Conservation (phyloP, 2,329 filamentous ascomycete species). For the Fusarium buxicola region DNA sequence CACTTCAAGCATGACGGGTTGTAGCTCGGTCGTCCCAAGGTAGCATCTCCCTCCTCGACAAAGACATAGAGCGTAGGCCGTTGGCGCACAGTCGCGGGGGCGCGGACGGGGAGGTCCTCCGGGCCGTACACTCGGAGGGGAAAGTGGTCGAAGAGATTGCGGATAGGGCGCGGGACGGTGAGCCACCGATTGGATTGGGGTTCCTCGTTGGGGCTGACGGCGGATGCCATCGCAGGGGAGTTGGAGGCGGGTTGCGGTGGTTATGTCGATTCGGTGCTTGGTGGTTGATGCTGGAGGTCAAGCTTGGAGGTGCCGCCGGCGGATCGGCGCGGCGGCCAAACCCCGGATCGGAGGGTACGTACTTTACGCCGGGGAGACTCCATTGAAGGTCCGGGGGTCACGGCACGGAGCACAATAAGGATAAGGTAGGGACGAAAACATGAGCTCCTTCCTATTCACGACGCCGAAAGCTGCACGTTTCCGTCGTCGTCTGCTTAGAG, state of each 20-base stretch:
- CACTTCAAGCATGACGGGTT: constrained; percentile 96
- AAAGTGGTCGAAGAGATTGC: constrained; percentile 84
- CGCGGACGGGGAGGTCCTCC: constrained; percentile 78
- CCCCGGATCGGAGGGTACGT: constrained; percentile 38
- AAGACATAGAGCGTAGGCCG: constrained; percentile 81
- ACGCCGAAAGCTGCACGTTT: too few relatives aligned
- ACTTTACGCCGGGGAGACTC: constrained; percentile 7
- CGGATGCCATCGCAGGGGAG: constrained; percentile 29
- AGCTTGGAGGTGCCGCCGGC: constrained; percentile 21
- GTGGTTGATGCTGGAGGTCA: constrained; percentile 16
- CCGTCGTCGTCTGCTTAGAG: too few relatives aligned
- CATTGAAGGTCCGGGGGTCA: constrained; percentile 7
- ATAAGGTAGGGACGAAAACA: too few relatives aligned
- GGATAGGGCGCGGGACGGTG: constrained; percentile 78
- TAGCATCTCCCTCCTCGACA: constrained; percentile 71
- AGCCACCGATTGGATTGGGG: constrained; percentile 55
- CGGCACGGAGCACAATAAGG: constrained; percentile 9
- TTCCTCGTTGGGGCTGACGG: constrained; percentile 9
- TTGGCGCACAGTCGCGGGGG: constrained; percentile 54
- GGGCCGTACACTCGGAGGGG: constrained; percentile 80
- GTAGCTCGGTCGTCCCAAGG: constrained; percentile 76
- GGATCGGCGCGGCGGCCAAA: constrained; percentile 37
- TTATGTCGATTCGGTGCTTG: background rate
- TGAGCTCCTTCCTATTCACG: too few relatives aligned
- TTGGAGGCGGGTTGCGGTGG: background rate